Evolutionary conservation across 441 rosid genomes (phyloP).

Genomic region (Pelargonium australe): DNA sequence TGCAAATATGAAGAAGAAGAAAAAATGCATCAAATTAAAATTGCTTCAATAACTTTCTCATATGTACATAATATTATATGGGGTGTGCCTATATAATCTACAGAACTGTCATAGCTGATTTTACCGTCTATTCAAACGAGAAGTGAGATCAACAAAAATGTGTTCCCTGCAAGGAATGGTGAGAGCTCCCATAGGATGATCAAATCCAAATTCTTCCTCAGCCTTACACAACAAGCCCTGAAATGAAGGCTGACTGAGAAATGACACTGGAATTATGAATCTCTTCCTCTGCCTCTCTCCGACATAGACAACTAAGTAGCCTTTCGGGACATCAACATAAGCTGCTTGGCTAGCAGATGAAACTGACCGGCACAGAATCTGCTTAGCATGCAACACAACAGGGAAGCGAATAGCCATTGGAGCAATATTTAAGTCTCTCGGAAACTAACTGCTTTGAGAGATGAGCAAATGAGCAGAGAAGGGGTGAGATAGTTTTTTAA

Average conservation of each 20-base stretch:
- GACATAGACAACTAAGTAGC: constrained; percentile 15
- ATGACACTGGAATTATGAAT: constrained; percentile 14
- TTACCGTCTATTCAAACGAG: background rate
- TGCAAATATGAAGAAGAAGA: too few species aligned
- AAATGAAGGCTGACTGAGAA: constrained; percentile 9
- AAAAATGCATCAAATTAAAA: too few species aligned
- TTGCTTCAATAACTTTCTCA: too few species aligned
- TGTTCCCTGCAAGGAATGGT: constrained; percentile 8
- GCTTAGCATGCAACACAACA: constrained; percentile 18
- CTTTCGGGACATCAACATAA: constrained; percentile 18
- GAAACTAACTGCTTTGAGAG: background rate
- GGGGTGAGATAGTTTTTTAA: background rate
- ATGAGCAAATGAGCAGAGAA: background rate
- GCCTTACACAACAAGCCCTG: background rate
- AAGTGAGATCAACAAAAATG: constrained; percentile 3
- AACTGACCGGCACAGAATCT: constrained; percentile 15
- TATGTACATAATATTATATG: too few species aligned
- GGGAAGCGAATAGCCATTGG: constrained; percentile 19
- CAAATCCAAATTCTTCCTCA: constrained; percentile 6
- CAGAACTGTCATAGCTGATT: too few species aligned
- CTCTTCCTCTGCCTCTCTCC: constrained; percentile 15
- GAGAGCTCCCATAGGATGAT: constrained; percentile 6
- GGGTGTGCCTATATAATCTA: too few species aligned
- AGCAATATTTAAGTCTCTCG: too few species aligned
- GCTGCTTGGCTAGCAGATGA: background rate